These are phyloP conservation scores for Penstemon barbatus DNA, from an alignment of 257 asterid species.

Conservation along the genomic window DNA sequence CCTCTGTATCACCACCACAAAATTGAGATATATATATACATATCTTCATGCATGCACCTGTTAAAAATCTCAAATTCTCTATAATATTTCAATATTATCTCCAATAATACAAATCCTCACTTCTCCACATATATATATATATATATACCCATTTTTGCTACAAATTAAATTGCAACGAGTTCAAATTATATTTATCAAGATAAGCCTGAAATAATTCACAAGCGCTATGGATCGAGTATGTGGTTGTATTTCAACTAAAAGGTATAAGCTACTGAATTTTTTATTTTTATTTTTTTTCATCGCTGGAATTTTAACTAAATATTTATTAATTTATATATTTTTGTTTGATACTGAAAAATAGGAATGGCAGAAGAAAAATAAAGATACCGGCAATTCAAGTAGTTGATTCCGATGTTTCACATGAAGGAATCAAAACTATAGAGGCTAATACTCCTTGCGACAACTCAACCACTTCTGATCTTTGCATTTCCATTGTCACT, in stretches of 20 bases:
- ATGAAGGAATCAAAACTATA: constrained; percentile 62
- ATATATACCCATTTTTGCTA: not conserved
- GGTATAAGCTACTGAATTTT: not conserved
- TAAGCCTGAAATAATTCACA: not conserved
- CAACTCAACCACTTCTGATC: constrained; percentile 49
- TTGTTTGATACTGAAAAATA: not conserved
- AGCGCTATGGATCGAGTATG: constrained; percentile 31
- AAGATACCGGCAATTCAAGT: constrained; percentile 30
- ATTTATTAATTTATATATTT: not conserved
- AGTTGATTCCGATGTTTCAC: constrained; percentile 37
- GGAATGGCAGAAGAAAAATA: constrained; percentile 26
- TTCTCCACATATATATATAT: not conserved
- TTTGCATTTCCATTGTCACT: constrained; percentile 62
- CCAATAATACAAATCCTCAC: not conserved
- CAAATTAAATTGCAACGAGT: not conserved
- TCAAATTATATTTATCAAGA: not conserved
- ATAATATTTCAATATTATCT: not conserved
- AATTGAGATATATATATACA: not conserved
- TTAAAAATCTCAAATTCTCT: not conserved
- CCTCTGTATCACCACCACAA: constrained; percentile 18
- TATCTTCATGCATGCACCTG: not conserved
- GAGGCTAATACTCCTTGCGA: constrained; percentile 40
- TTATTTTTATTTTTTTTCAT: not conserved
- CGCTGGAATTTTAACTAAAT: not conserved
- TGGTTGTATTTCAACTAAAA: constrained; percentile 29